These are phyloP conservation scores for Apiotrichum akiyoshidainum DNA, from an alignment of 1,284 basidiomycete species.

Conservation along the genomic window DNA sequence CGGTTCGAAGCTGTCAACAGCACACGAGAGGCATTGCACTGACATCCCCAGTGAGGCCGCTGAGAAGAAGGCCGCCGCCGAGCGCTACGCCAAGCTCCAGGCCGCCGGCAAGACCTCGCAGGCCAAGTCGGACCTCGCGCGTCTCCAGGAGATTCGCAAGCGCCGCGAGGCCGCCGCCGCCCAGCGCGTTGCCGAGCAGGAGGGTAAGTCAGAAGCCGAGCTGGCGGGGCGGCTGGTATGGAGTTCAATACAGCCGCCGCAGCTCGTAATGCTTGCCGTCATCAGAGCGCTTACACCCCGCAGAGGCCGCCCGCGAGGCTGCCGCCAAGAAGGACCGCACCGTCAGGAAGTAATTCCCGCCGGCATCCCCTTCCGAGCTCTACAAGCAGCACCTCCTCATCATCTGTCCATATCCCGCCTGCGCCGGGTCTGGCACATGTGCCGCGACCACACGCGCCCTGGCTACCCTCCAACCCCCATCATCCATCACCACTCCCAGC, in stretches of 20 bases:
- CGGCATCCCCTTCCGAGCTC: not conserved
- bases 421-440: not conserved
- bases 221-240: no score
- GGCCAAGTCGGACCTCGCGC: slow-evolving; percentile 78
- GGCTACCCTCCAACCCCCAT: no score
- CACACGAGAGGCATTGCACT: not conserved
- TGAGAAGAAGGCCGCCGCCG: slow-evolving; percentile 82
- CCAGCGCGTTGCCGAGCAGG: slow-evolving; percentile 77
- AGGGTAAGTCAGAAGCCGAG: slow-evolving; percentile 53
- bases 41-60: slow-evolving; percentile 67
- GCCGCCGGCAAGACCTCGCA: slow-evolving; percentile 80
- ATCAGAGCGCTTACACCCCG: slow-evolving; percentile 8
- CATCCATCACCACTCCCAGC: no score
- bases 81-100: slow-evolving; percentile 59
- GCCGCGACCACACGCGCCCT: no score
- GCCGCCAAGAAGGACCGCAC: slow-evolving; percentile 40
- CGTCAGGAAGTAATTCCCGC: slow-evolving; percentile 2
- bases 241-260: no score
- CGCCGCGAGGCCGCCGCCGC: slow-evolving; percentile 81
- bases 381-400: no score
- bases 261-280: not conserved
- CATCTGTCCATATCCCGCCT: not conserved
- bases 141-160: slow-evolving; percentile 77
- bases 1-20: not conserved
- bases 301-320: slow-evolving; percentile 46